These are phyloP conservation scores for Vigna unguiculata DNA, from an alignment of 306 rosid species.

Conservation along the genomic window DNA sequence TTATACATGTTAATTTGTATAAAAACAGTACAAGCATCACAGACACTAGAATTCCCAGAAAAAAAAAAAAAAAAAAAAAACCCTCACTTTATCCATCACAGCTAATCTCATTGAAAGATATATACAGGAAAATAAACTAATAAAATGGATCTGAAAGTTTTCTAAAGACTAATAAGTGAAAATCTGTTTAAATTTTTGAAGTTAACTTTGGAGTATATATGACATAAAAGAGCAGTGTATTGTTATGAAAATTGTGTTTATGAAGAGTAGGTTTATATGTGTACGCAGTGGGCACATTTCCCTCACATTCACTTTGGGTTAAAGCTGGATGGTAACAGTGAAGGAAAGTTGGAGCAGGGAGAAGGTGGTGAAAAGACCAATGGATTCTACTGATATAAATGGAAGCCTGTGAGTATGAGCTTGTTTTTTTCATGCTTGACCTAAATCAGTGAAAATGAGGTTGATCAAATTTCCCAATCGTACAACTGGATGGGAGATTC, in stretches of 20 bases:
- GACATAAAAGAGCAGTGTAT: neutral
- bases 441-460: constrained; percentile 52
- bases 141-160: neutral
- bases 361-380: constrained; percentile 67
- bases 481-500: constrained; percentile 47
- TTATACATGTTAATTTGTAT: neutral
- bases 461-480: constrained; percentile 52
- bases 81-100: neutral
- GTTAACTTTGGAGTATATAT: constrained; percentile 8
- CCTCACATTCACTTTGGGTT: constrained; percentile 94
- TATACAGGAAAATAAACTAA: neutral
- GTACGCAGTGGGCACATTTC: constrained; percentile 98
- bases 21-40: neutral
- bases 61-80: too few relatives aligned
- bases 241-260: constrained; percentile 18
- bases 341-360: constrained; percentile 70
- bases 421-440: constrained; percentile 50
- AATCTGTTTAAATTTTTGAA: neutral
- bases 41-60: neutral
- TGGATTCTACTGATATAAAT: constrained; percentile 64
- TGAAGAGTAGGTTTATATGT: constrained; percentile 7
- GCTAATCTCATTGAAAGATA: neutral
- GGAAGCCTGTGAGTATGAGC: constrained; percentile 47
- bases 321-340: constrained; percentile 75
- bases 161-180: neutral